These are phyloP conservation scores for Carex kokanica DNA, from an alignment of 176 grass and related monocot genomes.

Conservation along the genomic window DNA sequence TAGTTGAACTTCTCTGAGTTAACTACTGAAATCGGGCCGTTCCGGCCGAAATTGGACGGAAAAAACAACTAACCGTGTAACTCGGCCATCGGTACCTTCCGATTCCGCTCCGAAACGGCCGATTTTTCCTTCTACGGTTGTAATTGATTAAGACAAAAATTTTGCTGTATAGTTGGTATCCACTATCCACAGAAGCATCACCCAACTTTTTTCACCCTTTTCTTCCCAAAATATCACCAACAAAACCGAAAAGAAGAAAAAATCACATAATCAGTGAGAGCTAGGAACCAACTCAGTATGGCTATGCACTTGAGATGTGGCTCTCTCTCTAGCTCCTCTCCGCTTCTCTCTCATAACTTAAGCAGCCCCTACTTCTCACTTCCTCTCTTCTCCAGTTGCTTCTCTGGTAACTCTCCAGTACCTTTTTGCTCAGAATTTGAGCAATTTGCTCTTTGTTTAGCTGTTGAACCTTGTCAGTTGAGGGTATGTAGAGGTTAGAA, in stretches of 20 bases:
- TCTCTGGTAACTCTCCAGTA: neutral
- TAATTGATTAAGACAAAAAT: too few species aligned
- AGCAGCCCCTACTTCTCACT: constrained; percentile 15
- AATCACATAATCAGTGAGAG: neutral
- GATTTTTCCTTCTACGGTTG: too few species aligned
- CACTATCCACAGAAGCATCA: too few species aligned
- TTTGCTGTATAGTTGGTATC: too few species aligned
- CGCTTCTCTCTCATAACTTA: neutral
- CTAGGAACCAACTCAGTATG: constrained; percentile 1
- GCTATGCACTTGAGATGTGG: constrained; percentile 17
- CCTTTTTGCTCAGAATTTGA: neutral
- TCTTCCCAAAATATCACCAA: constrained; percentile 8
- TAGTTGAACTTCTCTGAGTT: neutral
- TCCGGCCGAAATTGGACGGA: too few species aligned
- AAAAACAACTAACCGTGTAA: too few species aligned
- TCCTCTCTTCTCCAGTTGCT: constrained; percentile 24
- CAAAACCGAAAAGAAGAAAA: constrained; percentile 7
- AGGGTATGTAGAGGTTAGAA: constrained; percentile 9
- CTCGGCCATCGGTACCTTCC: too few species aligned
- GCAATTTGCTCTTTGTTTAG: neutral
- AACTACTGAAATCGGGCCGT: neutral
- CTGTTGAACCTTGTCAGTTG: constrained; percentile 12
- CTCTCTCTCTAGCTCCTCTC: constrained; percentile 18
- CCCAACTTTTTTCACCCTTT: neutral
- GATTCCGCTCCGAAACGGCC: too few species aligned